These are phyloP conservation scores for Alternaria arborescens DNA, from an alignment of 2,329 filamentous ascomycete genomes.

Conservation along the genomic window DNA sequence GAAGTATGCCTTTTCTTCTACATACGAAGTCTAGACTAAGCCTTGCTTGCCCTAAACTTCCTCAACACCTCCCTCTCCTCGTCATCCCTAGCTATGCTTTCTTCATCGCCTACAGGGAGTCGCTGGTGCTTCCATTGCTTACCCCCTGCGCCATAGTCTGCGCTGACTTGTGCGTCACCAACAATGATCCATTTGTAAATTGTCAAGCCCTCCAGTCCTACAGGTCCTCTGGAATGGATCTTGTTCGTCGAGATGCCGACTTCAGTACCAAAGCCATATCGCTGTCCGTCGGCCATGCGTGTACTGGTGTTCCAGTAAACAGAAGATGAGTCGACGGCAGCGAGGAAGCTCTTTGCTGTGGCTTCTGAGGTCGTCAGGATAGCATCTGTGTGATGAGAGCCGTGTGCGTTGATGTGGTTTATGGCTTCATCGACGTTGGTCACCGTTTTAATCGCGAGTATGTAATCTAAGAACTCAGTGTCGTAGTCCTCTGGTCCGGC, in stretches of 20 bases:
- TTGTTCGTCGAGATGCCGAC: slow-evolving; percentile 99
- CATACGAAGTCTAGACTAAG: not conserved
- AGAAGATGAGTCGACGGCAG: slow-evolving; percentile 84
- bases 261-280: slow-evolving; percentile 97
- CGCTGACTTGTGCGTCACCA: slow-evolving; percentile 82
- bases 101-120: slow-evolving; percentile 50
- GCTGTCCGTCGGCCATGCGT: slow-evolving; percentile 93
- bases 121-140: slow-evolving; percentile 66
- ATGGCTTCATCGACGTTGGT: slow-evolving; percentile 72
- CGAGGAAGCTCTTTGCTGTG: slow-evolving; percentile 83
- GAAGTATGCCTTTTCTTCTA: not conserved
- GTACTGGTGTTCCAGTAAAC: slow-evolving; percentile 98
- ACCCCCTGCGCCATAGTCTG: slow-evolving; percentile 70
- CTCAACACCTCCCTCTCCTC: slow-evolving; percentile 47
- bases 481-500: slow-evolving; percentile 76
- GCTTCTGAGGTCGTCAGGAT: slow-evolving; percentile 77
- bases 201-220: slow-evolving; percentile 91
- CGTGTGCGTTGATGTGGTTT: slow-evolving; percentile 88
- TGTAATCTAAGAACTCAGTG: slow-evolving; percentile 88
- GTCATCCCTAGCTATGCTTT: slow-evolving; percentile 40
- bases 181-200: slow-evolving; percentile 97
- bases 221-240: slow-evolving; percentile 92
- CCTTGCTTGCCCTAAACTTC: slow-evolving; percentile 38
- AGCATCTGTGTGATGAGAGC: slow-evolving; percentile 91
- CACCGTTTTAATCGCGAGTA: slow-evolving; percentile 84